Evolutionary conservation across 805 yeast species (phyloP).

Genomic region (Starmerella geochares): DNA sequence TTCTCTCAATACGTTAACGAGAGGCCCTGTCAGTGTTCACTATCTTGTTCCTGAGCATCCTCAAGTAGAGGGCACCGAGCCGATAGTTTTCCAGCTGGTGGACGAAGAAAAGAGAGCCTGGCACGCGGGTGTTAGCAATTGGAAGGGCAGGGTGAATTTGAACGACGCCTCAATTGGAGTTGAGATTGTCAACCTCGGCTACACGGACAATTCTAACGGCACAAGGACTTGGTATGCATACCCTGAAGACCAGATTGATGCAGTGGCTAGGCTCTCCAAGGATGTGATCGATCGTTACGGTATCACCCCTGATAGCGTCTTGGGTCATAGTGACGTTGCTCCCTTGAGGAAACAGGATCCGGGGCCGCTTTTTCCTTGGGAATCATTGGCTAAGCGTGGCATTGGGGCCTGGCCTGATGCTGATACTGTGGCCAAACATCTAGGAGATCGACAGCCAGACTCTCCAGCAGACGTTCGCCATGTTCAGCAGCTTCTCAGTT

Average conservation of each 20-base stretch:
- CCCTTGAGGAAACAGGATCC: slow-evolving; percentile 1
- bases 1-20: background rate
- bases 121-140: slow-evolving; percentile 4
- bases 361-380: background rate
- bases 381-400: background rate
- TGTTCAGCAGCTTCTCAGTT: background rate
- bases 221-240: slow-evolving; percentile 2
- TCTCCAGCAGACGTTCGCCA: background rate
- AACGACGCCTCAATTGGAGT: background rate
- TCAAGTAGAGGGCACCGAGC: background rate
- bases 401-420: slow-evolving; percentile 2
- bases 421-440: background rate
- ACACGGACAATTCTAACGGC: background rate
- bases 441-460: background rate
- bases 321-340: slow-evolving; percentile 3
- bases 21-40: background rate
- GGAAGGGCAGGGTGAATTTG: slow-evolving; percentile 1
- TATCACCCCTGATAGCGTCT: background rate
- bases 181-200: slow-evolving; percentile 2
- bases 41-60: slow-evolving; percentile 2
- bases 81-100: background rate
- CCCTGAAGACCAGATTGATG: background rate
- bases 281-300: slow-evolving; percentile 4
- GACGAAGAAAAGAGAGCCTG: slow-evolving; percentile 1
- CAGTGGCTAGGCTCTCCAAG: background rate